Conservation (phyloP, 73 alveolate species). For the Uronychia binucleata region DNA sequence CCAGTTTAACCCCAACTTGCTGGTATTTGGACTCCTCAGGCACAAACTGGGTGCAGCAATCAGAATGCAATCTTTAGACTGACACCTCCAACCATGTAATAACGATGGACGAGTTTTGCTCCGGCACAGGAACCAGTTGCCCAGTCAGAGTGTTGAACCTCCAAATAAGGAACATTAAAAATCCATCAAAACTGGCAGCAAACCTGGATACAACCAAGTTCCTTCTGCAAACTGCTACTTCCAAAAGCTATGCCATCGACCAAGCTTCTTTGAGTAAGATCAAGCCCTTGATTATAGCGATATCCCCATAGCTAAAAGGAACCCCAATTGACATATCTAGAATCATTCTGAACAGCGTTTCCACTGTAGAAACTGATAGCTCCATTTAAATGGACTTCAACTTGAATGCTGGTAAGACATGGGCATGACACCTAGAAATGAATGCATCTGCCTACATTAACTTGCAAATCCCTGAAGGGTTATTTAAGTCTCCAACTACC, state of each 20-base stretch:
- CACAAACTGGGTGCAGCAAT: background rate
- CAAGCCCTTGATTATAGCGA: background rate
- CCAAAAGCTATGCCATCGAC: background rate
- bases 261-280: background rate
- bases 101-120: background rate
- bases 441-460: too few species aligned
- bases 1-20: background rate
- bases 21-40: background rate
- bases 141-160: background rate
- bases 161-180: background rate
- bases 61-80: background rate
- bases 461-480: background rate
- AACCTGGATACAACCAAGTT: background rate
- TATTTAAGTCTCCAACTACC: background rate
- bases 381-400: background rate
- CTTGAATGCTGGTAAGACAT: background rate
- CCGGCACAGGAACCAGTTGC: background rate
- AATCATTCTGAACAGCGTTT: background rate
- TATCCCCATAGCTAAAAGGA: background rate
- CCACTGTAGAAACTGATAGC: background rate
- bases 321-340: background rate
- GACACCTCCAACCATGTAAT: background rate
- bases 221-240: background rate
- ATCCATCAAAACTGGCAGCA: background rate
- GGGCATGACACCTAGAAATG: too few species aligned